Percentiles rank a stretch among this genome's conserved stretches.
phyloP scores from a whole-genome alignment of 768 basidiomycete genomes.

The Rhodotorula paludigena region DNA sequence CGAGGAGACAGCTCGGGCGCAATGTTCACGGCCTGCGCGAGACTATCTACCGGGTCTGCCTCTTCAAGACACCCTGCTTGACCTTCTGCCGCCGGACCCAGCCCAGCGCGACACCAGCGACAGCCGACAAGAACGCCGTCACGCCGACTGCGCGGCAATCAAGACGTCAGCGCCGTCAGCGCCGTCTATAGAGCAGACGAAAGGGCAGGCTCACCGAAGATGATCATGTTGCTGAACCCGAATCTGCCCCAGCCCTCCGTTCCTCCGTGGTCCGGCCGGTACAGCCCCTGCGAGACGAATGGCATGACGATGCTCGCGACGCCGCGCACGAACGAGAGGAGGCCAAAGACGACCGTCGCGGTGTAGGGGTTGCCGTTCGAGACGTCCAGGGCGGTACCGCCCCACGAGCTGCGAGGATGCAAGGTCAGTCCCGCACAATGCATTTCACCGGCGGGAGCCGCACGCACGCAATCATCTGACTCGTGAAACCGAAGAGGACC shows the following conservation, averaged over 20 bases:
- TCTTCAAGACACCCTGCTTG: neutral
- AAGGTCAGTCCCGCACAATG: no score
- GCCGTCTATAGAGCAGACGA: no score
- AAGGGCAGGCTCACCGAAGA: conserved; percentile 4
- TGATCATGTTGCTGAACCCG: conserved; percentile 21
- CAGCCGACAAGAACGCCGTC: neutral
- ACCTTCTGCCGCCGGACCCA: neutral
- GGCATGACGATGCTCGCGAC: conserved; percentile 21
- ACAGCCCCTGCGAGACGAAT: conserved; percentile 13
- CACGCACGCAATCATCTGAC: conserved; percentile 11
- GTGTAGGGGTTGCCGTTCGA: conserved; percentile 20
- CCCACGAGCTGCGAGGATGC: conserved; percentile 3
- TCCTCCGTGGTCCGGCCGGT: neutral
- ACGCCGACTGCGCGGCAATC: neutral
- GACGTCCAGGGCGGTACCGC: neutral
- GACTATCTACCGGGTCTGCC: no score
- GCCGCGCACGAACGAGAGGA: conserved; percentile 16
- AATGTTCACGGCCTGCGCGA: no score
- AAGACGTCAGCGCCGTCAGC: neutral
- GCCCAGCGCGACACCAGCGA: neutral
- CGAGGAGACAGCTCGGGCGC: no score
- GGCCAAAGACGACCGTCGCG: conserved; percentile 16
- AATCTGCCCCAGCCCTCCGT: conserved; percentile 2
- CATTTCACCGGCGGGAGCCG: no score
- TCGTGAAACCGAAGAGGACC: conserved; percentile 3